These are phyloP conservation scores for Discostella pseudostelligera DNA, from an alignment of 108 stramenopile species.

Conservation along the genomic window DNA sequence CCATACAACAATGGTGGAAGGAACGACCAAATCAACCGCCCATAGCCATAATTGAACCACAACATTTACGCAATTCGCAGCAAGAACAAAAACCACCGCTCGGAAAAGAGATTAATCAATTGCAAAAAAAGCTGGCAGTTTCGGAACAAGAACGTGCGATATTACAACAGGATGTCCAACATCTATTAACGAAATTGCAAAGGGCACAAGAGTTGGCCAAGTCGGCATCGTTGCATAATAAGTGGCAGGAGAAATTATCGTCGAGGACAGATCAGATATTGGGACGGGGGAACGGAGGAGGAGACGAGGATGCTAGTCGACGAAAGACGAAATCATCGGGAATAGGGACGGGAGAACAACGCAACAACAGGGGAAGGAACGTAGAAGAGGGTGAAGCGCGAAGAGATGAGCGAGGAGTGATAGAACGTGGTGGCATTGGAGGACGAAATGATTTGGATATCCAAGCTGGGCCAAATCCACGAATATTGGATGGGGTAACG, in stretches of 20 bases:
- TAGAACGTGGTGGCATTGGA: neutral
- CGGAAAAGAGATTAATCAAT: slow-evolving; percentile 15
- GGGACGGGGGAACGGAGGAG: neutral
- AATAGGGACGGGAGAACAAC: slow-evolving; percentile 24
- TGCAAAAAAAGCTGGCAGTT: slow-evolving; percentile 26
- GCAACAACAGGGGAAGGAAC: slow-evolving; percentile 28
- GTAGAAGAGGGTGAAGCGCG: slow-evolving; percentile 24
- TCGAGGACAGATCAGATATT: slow-evolving; percentile 16
- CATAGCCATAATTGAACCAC: slow-evolving; percentile 27
- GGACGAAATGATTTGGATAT: slow-evolving; percentile 24
- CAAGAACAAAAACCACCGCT: slow-evolving; percentile 13
- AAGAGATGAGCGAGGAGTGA: slow-evolving; percentile 26
- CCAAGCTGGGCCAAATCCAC: neutral
- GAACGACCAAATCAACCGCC: slow-evolving; percentile 19
- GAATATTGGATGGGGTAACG: slow-evolving; percentile 23
- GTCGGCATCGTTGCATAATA: slow-evolving; percentile 18
- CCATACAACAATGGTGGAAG: slow-evolving; percentile 41
- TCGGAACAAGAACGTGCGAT: slow-evolving; percentile 38
- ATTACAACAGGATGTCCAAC: slow-evolving; percentile 20
- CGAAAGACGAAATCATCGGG: slow-evolving; percentile 22
- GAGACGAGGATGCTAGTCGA: neutral
- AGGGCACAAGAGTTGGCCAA: slow-evolving; percentile 26
- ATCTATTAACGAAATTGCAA: slow-evolving; percentile 24
- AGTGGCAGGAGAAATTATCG: slow-evolving; percentile 30
- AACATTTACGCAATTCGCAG: slow-evolving; percentile 14